Evolutionary conservation across 2,329 filamentous ascomycete species (phyloP), one percentile per base, ranked within the genome.

Genomic region (Pseudogymnoascus sp.): DNA sequence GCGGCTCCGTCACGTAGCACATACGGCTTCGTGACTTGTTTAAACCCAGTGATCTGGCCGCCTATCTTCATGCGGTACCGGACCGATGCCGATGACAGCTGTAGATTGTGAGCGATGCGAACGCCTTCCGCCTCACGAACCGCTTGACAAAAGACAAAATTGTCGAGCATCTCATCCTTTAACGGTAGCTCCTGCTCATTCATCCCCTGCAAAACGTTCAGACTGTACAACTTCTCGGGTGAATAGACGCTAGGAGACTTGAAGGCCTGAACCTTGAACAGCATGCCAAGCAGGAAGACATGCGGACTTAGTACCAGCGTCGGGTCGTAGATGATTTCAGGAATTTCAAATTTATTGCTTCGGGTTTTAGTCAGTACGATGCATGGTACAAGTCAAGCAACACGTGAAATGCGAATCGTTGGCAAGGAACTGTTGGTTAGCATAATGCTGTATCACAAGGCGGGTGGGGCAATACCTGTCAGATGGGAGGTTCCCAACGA

Each of bases 151-250:
- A 75, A 72, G 40, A 76, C 61, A 59, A 66, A 73, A 61, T 70
- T 62, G 67, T 74, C 64, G 5, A 71, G 62, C 25, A 75, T 67
- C 61, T 73, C 65, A 33, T 69, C 65, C 62, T 71, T 72, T 1
- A 76, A 59, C 64, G 64, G 69, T 45, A 76, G 59, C 65, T 65
- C 64, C 66, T 75, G 68, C 66, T 75, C 33, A 59, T 72, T 69
- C 5, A 69, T 61, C 25, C 69, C 67, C 64, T 72, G 62, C 29
- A 71, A 60, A 61, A 76, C 69, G n/a, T 65, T 55, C 15, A 76
- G 67, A 58, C 68, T 70, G 60, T 74, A 76, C 3, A 76, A 59
- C 61, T 75, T 72, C 64, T 74, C 66, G 10, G 67, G 60, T 42
- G 58, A 72, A 60, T 72, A 68, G 59, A 76, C 31, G 42, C 71